Evolutionary conservation across 768 basidiomycete species (phyloP).

Genomic region (Leucocoprinus leucothites): DNA sequence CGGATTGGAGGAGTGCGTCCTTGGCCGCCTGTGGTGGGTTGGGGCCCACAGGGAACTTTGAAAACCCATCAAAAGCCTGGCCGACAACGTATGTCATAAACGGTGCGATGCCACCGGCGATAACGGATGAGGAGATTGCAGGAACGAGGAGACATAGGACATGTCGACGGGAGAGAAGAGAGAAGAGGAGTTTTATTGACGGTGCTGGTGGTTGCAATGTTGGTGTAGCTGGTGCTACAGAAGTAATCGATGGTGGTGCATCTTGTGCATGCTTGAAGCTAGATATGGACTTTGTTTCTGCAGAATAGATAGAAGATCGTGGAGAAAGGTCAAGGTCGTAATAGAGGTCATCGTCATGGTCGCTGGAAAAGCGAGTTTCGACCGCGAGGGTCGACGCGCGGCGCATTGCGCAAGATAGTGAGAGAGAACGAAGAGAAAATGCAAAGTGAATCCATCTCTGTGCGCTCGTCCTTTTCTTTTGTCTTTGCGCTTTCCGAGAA

Average conservation of each 20-base stretch:
- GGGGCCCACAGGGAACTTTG: conserved; percentile 35
- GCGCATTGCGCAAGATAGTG: conserved; percentile 16
- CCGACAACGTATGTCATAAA: conserved; percentile 87
- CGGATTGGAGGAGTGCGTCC: conserved; percentile 48
- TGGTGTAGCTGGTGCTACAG: conserved; percentile 11
- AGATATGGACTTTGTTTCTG: conserved; percentile 1
- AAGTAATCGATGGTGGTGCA: neutral
- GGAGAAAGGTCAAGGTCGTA: conserved; percentile 24
- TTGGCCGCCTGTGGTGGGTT: conserved; percentile 37
- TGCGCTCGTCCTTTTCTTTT: conserved; percentile 11
- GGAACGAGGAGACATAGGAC: conserved; percentile 58
- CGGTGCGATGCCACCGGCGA: conserved; percentile 71
- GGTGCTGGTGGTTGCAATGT: conserved; percentile 30
- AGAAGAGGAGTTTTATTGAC: conserved; percentile 63
- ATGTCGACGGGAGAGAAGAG: conserved; percentile 57
- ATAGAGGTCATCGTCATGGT: conserved; percentile 12
- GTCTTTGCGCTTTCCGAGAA: conserved; percentile 5
- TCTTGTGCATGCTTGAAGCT: too few relatives aligned
- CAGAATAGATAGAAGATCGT: conserved; percentile 21
- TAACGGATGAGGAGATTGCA: conserved; percentile 56
- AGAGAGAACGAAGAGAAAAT: conserved; percentile 7
- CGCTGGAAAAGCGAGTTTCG: conserved; percentile 17
- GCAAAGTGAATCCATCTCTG: conserved; percentile 1
- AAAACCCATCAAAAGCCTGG: conserved; percentile 70
- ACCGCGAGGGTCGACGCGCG: conserved; percentile 19